Percentiles rank a stretch among this genome's conserved stretches.
Conservation (phyloP, 2,329 filamentous ascomycete genomes). For the Fusarium concolor region DNA sequence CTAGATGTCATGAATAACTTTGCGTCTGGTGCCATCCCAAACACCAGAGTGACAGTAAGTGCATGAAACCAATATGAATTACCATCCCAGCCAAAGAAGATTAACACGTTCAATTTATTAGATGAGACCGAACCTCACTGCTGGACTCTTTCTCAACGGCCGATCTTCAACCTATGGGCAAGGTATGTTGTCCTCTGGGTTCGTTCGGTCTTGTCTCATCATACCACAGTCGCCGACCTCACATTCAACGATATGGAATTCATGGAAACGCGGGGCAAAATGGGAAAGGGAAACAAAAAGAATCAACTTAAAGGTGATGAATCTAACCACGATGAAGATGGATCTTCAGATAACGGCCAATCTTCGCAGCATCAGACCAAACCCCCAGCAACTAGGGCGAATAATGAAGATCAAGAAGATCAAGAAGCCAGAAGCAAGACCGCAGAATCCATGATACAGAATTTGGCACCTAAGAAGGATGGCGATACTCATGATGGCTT, state of each 20-base stretch:
- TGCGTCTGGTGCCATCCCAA: conserved; percentile 63
- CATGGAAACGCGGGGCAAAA: conserved; percentile 35
- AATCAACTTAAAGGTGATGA: background rate
- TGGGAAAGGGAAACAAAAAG: conserved; percentile 25
- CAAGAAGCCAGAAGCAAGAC: background rate
- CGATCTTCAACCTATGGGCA: conserved; percentile 37
- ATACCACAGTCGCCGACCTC: conserved; percentile 59
- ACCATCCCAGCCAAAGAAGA: background rate
- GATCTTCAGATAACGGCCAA: background rate
- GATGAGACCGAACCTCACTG: conserved; percentile 51
- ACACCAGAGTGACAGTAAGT: conserved; percentile 51
- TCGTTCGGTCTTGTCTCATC: background rate
- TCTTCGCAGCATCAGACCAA: background rate
- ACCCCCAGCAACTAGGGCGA: background rate
- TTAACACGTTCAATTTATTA: conserved; percentile 25
- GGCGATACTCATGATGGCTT: background rate
- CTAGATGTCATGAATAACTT: conserved; percentile 68
- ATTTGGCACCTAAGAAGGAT: background rate
- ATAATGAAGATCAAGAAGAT: background rate
- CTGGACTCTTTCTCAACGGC: conserved; percentile 52
- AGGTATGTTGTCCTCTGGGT: conserved; percentile 28
- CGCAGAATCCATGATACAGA: background rate
- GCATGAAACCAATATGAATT: background rate
- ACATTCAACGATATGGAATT: conserved; percentile 65
- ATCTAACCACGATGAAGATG: background rate